Base-by-base conservation (phyloP, 2,329 filamentous ascomycete genomes). In the Aphanocladium album region DNA sequence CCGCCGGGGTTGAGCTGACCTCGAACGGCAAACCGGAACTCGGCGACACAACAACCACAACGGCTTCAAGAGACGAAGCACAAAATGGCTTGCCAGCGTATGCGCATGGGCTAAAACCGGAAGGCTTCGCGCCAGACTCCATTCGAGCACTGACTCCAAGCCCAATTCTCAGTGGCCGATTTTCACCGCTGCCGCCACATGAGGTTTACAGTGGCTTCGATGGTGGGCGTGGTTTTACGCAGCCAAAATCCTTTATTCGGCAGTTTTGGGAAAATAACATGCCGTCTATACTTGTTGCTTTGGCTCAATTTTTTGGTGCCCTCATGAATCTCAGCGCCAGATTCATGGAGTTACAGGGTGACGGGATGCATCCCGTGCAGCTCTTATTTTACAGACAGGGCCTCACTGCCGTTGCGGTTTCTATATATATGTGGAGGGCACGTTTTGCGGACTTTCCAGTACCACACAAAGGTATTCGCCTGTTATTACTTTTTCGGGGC, bases 321-420 rank as follows among this genome's bases (percentile, higher is more conserved):
- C 74, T 90, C 57, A 96, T 96, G 93, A 96, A 95, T 71, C 84
- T 96, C 11, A 86, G 86, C 45, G 90, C 91, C 0, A 82, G 91
- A 21, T 73, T 93, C 12, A 77, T 96, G 43, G 90, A 96, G 71
- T 79, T 89, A 19, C 79, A 89, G 65, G 88, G 84, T 59, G 80
- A 86, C 51, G 85, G 85, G 2, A 88, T 96, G 79, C 85, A 95
- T 77, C 90, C 92, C 0, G 87, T 96, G 65, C 90, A 95, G 75
- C 87, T 96, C 62, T 81, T 96, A 4, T 92, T 96, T 67, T 83
- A 84, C 7, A 84, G 93, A 60, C 93, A 96, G 86, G 77, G 79
- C 60, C 83, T 95, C 62, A 96, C 93, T 0, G 79, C 85, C 1
- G 21, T 89, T 2, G 80, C 86, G 55, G 86, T 88, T 61, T 83